Conservation (phyloP, 1,284 basidiomycete species). For the Marasmius oreades region DNA sequence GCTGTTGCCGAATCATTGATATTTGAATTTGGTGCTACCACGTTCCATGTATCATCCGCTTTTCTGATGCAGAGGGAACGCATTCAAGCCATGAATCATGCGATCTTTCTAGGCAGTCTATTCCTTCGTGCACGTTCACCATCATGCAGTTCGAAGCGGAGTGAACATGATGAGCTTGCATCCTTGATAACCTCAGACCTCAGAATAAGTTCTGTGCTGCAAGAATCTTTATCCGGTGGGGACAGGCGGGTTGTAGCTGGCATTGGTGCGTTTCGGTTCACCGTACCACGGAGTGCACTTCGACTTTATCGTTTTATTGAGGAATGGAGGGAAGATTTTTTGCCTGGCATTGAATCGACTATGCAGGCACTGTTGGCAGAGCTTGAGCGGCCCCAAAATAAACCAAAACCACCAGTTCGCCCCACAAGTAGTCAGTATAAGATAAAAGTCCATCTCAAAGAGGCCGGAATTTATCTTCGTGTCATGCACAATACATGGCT, state of each 20-base stretch:
- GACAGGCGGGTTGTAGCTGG: slow-evolving; percentile 42
- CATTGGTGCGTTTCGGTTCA: slow-evolving; percentile 45
- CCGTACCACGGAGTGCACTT: slow-evolving; percentile 75
- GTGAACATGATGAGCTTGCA: slow-evolving; percentile 55
- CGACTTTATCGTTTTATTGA: slow-evolving; percentile 73
- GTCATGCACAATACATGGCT: slow-evolving; percentile 85
- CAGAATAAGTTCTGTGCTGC: slow-evolving; percentile 41
- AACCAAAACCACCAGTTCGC: slow-evolving; percentile 26
- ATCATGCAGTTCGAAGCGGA: slow-evolving; percentile 30
- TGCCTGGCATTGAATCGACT: slow-evolving; percentile 65
- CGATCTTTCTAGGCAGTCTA: slow-evolving; percentile 43
- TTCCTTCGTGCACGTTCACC: slow-evolving; percentile 58
- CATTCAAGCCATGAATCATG: slow-evolving; percentile 44
- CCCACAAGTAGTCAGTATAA: slow-evolving; percentile 32
- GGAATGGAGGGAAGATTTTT: slow-evolving; percentile 76
- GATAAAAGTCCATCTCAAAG: slow-evolving; percentile 47
- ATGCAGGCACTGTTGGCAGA: slow-evolving; percentile 65
- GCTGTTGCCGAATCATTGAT: slow-evolving; percentile 46
- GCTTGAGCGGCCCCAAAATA: slow-evolving; percentile 39
- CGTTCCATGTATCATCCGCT: slow-evolving; percentile 38
- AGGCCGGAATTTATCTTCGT: slow-evolving; percentile 59
- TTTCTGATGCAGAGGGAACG: slow-evolving; percentile 25
- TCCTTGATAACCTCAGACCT: slow-evolving; percentile 46
- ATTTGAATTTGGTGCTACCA: slow-evolving; percentile 42
- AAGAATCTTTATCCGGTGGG: slow-evolving; percentile 37